Percentiles rank a stretch among this genome's conserved stretches.
Conservation (phyloP, 192 early-diverging fungal genomes). For the Podochytrium sp. region DNA sequence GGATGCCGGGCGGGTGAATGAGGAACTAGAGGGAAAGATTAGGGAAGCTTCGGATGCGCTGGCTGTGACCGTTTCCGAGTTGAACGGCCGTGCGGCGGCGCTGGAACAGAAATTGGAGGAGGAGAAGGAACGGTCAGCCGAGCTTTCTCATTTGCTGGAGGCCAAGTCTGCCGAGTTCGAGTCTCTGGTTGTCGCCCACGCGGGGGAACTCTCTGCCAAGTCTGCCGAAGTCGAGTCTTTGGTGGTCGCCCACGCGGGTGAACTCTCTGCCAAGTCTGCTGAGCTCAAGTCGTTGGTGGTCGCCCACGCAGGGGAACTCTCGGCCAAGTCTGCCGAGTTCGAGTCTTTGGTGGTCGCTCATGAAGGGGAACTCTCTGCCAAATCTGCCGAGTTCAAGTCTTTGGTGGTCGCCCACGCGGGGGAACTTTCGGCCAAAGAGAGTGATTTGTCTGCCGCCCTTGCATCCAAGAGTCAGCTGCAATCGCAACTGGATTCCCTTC, state of each 20-base stretch:
- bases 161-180: neutral
- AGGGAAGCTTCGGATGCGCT: neutral
- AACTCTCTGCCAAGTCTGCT: neutral
- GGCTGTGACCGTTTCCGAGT: neutral
- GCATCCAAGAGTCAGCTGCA: neutral
- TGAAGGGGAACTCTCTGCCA: neutral
- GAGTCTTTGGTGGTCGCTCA: neutral
- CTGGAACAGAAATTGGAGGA: neutral
- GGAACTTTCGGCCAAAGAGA: slow-evolving; percentile 4
- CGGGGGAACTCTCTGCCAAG: neutral
- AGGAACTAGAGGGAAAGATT: neutral
- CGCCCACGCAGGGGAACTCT: neutral
- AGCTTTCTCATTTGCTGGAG: neutral
- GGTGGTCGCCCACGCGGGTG: neutral
- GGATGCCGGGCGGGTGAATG: neutral
- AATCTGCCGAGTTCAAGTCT: neutral
- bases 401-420: neutral
- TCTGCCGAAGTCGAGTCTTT: neutral
- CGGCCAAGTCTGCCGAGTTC: neutral
- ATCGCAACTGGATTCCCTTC: neutral
- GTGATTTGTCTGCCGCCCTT: no score
- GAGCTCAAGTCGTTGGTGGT: neutral
- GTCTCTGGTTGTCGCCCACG: neutral
- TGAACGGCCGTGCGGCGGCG: neutral
- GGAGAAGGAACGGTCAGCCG: neutral